phyloP scores from a whole-genome alignment of 768 basidiomycete genomes.

The Trichaptum fuscoviolaceum region DNA sequence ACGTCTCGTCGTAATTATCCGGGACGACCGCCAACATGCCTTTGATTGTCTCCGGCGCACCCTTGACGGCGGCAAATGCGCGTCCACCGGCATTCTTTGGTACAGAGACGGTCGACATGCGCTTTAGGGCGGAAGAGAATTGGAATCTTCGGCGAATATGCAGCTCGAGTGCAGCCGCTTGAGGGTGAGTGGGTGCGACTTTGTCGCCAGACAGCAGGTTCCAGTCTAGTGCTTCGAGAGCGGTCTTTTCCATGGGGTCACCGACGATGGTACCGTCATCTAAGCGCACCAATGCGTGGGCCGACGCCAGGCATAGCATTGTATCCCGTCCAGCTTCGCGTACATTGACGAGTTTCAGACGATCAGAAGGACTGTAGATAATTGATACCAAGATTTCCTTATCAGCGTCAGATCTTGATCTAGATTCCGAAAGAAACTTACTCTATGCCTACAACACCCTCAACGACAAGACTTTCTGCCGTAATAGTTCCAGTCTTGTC shows the following conservation, averaged over 20 bases:
- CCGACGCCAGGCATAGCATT: constrained; percentile 82
- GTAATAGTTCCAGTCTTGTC: constrained; percentile 99
- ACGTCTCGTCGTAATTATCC: constrained; percentile 84
- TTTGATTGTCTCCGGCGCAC: constrained; percentile 96
- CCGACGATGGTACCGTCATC: constrained; percentile 94
- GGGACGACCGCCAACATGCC: constrained; percentile 75
- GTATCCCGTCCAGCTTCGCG: constrained; percentile 74
- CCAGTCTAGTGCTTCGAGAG: constrained; percentile 89
- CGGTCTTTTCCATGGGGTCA: constrained; percentile 99
- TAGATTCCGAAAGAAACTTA: constrained; percentile 34
- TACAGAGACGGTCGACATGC: constrained; percentile 89
- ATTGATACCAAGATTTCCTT: constrained; percentile 3
- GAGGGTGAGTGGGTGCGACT: constrained; percentile 33
- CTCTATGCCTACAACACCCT: constrained; percentile 91
- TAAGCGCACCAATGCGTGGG: constrained; percentile 89
- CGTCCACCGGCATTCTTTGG: constrained; percentile 51
- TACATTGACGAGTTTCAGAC: constrained; percentile 67
- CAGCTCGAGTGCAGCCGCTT: constrained; percentile 55
- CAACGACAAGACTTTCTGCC: constrained; percentile 88
- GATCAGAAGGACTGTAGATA: constrained; percentile 47
- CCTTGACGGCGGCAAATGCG: constrained; percentile 77
- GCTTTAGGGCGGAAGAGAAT: constrained; percentile 94
- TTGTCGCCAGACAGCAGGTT: constrained; percentile 46
- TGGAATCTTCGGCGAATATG: constrained; percentile 90
- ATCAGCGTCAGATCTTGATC: constrained; percentile 3